Evolutionary conservation across 257 asterid genomes (phyloP), one percentile per base, ranked within the genome.

Genomic region (Primulina eburnea): DNA sequence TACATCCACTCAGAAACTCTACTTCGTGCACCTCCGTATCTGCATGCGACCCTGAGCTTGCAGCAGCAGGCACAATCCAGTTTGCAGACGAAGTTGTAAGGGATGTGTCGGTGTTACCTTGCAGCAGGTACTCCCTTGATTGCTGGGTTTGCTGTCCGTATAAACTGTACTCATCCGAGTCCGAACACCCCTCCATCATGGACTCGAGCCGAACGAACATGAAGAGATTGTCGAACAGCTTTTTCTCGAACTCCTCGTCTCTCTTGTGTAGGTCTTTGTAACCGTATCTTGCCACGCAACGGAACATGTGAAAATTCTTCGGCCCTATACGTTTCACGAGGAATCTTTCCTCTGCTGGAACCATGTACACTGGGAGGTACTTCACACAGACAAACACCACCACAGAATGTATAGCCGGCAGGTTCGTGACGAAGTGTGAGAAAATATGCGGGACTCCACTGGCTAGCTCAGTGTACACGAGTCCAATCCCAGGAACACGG

Each of bases 111-210:
- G 63, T 77, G 18, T 75, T 81, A 30, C 81, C 83, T 52, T 71
- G 81, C 68, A 81, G 18, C 20, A 81, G 70, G 18, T 37, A 59
- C 10, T 80, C 87, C 59, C 71, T 76, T 8, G 97, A 88, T 62
- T 71, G 91, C 66, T 78, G 90, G 21, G 91, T 87, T 70, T 80
- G 88, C 79, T 87, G 95, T 6, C 92, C 97, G 2, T 87, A 85
- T 21, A 88, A 57, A 69, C 98, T 89, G 78, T 84, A 85, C 59
- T 87, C 96, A 17, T 93, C 99, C 0, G 99, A 93, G 70, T 93
- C 99, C 0, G 99, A 90, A 58, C 88, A 93, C 32, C 96, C 96
- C 70, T 93, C 99, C 99, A 93, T 93, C 97, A 93, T 89, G 0
- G 92, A 65, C 87, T 93, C 99, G 0, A 93, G 94, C 8, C 97